phyloP scores from a whole-genome alignment of 441 rosid species.

The Gossypium lobatum region DNA sequence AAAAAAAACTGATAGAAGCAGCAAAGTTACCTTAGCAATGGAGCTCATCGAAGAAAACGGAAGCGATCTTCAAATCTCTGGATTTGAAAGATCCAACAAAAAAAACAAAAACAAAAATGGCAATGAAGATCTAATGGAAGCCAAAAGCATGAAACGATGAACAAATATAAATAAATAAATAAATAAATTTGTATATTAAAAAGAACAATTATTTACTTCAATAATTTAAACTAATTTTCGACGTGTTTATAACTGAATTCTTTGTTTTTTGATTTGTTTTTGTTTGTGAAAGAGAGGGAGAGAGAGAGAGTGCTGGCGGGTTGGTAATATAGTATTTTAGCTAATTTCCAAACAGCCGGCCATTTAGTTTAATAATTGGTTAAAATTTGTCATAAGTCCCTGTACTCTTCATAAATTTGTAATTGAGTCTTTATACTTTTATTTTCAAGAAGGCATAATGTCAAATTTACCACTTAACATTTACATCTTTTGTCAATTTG shows the following conservation, averaged over 20 bases:
- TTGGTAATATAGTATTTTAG: background rate
- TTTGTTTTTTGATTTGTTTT: background rate
- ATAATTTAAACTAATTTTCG: background rate
- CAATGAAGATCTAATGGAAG: background rate
- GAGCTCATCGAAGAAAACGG: conserved; percentile 14
- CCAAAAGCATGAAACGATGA: background rate
- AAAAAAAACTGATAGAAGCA: background rate
- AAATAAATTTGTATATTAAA: background rate
- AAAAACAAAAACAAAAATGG: conserved; percentile 20
- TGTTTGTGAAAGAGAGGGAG: background rate
- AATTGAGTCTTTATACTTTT: too few species aligned
- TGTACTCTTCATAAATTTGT: too few species aligned
- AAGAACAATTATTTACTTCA: background rate
- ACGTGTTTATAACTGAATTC: background rate
- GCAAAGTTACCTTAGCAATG: conserved; percentile 23
- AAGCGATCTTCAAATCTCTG: conserved; percentile 18
- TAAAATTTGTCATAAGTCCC: background rate
- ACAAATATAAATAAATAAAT: background rate
- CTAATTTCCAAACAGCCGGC: background rate
- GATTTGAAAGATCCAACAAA: conserved; percentile 24
- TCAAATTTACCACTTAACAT: too few species aligned
- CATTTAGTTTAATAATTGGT: background rate
- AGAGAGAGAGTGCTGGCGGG: background rate
- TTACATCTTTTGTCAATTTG: too few species aligned
- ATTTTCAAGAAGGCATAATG: too few species aligned